phyloP scores from a whole-genome alignment of 2,329 filamentous ascomycete species.

The Aspergillus sp. region DNA sequence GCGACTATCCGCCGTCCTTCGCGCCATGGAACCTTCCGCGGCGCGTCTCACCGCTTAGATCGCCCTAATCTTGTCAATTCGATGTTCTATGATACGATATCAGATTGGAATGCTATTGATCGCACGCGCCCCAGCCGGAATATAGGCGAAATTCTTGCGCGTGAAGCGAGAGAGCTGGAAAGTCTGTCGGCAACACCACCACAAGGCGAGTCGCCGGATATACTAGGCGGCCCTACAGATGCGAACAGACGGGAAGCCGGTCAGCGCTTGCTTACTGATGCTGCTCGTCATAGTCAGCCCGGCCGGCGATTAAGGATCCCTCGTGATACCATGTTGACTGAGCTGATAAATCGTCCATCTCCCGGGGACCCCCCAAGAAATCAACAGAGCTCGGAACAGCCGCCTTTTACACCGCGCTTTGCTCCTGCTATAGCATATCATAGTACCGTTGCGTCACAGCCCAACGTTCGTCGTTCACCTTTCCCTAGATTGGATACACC shows the following conservation, averaged over 20 bases:
- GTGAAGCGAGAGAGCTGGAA: constrained; percentile 16
- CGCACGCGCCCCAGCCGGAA: constrained; percentile 6
- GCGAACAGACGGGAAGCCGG: constrained; percentile 27
- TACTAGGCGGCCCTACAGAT: constrained; percentile 15
- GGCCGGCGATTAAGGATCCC: constrained; percentile 30
- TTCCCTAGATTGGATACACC: constrained; percentile 17
- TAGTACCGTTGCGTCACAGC: constrained; percentile 16
- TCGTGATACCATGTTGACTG: constrained; percentile 26
- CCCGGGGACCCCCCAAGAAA: constrained; percentile 11
- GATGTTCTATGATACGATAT: background rate
- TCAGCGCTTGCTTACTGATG: constrained; percentile 28
- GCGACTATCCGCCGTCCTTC: constrained; percentile 29
- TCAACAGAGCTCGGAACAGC: constrained; percentile 12
- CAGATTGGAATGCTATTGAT: constrained; percentile 4
- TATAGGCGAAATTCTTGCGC: constrained; percentile 24
- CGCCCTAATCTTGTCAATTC: constrained; percentile 14
- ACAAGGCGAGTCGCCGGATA: constrained; percentile 25
- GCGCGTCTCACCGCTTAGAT: constrained; percentile 21
- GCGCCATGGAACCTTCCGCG: constrained; percentile 22
- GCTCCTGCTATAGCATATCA: constrained; percentile 36
- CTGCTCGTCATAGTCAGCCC: constrained; percentile 26
- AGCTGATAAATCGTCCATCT: constrained; percentile 18
- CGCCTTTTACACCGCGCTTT: constrained; percentile 37
- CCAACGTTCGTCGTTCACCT: constrained; percentile 17
- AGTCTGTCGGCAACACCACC: constrained; percentile 9